phyloP scores from a whole-genome alignment of 108 stramenopile genomes.

The Cyclotella distinguenda region DNA sequence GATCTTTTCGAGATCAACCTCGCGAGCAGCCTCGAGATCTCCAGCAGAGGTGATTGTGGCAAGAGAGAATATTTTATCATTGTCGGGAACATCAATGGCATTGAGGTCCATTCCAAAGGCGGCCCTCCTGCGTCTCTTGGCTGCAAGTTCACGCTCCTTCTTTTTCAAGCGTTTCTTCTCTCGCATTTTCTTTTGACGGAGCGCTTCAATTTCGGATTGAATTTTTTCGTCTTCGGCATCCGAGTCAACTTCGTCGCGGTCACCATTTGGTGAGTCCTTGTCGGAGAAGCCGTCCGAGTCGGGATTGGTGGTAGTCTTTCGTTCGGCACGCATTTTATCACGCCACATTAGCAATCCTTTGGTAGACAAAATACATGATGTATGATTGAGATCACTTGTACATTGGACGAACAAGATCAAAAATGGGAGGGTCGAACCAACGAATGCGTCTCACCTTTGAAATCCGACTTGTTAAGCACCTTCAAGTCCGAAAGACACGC shows the following conservation, averaged over 20 bases:
- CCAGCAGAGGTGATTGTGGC: constrained; percentile 64
- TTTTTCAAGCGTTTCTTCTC: constrained; percentile 86
- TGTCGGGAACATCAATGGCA: constrained; percentile 84
- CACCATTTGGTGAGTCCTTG: constrained; percentile 13
- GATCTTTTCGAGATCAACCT: constrained; percentile 78
- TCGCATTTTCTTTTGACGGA: constrained; percentile 65
- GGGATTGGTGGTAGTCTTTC: constrained; percentile 47
- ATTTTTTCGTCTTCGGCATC: constrained; percentile 85
- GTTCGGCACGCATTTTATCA: constrained; percentile 70
- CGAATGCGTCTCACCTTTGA: constrained; percentile 49
- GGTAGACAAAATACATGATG: background rate
- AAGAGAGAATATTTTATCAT: constrained; percentile 83
- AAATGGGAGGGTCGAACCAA: background rate
- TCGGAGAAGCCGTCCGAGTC: constrained; percentile 34
- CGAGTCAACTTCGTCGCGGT: constrained; percentile 60
- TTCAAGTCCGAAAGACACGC: constrained; percentile 87
- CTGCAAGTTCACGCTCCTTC: constrained; percentile 82
- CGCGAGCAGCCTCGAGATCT: constrained; percentile 68
- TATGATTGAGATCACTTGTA: background rate
- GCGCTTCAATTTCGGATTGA: constrained; percentile 70
- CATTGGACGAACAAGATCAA: background rate
- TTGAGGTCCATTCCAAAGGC: constrained; percentile 88
- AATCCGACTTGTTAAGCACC: constrained; percentile 96
- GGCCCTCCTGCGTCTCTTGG: constrained; percentile 81
- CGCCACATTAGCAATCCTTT: constrained; percentile 90